Evolutionary conservation across 768 basidiomycete genomes (phyloP), one percentile per base, ranked within the genome.

Genomic region (Agrocybe chaxingu): DNA sequence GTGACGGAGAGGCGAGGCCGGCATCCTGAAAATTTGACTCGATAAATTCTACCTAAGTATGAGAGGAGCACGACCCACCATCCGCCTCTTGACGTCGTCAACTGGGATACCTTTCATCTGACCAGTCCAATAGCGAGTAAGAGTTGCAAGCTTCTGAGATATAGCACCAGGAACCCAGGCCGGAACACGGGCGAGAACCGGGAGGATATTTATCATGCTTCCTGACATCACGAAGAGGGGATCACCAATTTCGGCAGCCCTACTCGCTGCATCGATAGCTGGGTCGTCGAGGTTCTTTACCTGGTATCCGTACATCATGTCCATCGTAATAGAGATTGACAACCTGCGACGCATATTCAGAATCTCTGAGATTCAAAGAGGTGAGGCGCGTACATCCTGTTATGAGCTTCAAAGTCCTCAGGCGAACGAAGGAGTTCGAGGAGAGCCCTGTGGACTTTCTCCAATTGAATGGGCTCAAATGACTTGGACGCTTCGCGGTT

Each of bases 401-500:
- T 46, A 30, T 58, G 57, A 8, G 39, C 41, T 1, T 47, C 40
- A 24, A 54, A 49, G 2, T 42, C 24, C 4, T 51, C 42, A 4
- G 45, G 57, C 30, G 19, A 19, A 7, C 47, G n/a, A 12, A 63
- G 51, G 12, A 73, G 45, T 30, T 61, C 61, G 12, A 34, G 56
- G 0, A 69, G 56, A 34, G 73, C 56, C 9, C 61, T 60, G 19
- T 60, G 63, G 2, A 66, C 60, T 42, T 57, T 67, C 42, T 50
- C 46, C 7, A 58, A 48, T 36, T 72, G 67, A 4, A 69, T 45
- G 2, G 52, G 56, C 0, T 60, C 49, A 30, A 67, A 73, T 7
- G 47, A 51, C 18, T 51, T 10, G 47, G 60, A 51, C 1, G 61
- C 62, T 0, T 56, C 59, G 19, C 57, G 61, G 42, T 60, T 60